Conservation (phyloP, 306 rosid genomes). For the Benincasa hispida region DNA sequence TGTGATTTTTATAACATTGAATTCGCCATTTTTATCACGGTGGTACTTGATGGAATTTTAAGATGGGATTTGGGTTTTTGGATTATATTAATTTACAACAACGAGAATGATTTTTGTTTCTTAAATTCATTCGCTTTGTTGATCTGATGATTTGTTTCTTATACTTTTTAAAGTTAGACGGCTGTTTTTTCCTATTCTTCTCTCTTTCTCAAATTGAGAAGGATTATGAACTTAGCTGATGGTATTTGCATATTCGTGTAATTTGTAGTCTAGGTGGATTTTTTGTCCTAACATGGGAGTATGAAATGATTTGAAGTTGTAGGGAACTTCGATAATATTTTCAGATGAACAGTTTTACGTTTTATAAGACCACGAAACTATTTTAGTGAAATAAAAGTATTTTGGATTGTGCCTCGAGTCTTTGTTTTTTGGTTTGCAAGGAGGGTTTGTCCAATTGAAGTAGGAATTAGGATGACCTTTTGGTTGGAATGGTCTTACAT, state of each 20-base stretch:
- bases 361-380: not conserved
- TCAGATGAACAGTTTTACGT: not conserved
- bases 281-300: not conserved
- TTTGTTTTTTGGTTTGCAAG: not conserved
- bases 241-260: not conserved
- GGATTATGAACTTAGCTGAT: not conserved
- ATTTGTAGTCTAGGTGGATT: not conserved
- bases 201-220: not conserved
- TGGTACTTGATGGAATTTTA: not conserved
- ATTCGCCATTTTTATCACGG: not conserved
- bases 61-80: not conserved
- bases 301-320: not conserved
- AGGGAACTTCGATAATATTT: not conserved
- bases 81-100: not conserved
- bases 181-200: not conserved
- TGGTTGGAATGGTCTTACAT: not conserved
- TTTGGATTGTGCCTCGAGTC: not conserved
- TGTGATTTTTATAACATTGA: not conserved
- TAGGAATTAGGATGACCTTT: not conserved
- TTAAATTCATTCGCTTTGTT: not conserved
- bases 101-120: not conserved
- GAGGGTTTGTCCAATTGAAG: not conserved
- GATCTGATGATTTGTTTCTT: not conserved
- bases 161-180: not conserved
- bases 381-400: not conserved